Evolutionary conservation across 2,329 filamentous ascomycete genomes (phyloP).

Genomic region (Aspergillus uvarum): DNA sequence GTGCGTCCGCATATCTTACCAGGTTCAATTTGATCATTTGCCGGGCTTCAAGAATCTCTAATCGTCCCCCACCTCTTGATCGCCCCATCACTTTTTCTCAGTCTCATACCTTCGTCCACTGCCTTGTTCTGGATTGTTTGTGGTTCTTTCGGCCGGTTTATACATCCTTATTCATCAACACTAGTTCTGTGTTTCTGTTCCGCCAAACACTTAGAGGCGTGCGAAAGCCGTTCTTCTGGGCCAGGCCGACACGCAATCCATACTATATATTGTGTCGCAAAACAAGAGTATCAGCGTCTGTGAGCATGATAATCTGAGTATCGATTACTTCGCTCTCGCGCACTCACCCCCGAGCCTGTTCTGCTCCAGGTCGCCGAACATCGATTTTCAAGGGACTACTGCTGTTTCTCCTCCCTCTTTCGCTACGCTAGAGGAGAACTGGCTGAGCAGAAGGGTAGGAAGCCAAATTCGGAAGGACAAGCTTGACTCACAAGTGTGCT

Average conservation of each 20-base stretch:
- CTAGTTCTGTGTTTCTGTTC: neutral
- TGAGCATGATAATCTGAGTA: neutral
- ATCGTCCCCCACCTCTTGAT: constrained; percentile 3
- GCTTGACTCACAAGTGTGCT: neutral
- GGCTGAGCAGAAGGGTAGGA: neutral
- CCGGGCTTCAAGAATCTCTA: constrained; percentile 1
- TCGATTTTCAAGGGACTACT: neutral
- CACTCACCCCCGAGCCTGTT: neutral
- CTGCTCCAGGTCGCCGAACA: neutral
- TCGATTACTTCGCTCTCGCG: neutral
- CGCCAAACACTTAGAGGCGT: constrained; percentile 1
- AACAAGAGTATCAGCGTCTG: neutral
- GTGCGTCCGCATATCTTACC: constrained; percentile 15
- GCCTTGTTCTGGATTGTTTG: neutral
- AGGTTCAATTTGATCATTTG: constrained; percentile 17
- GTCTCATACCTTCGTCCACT: constrained; percentile 5
- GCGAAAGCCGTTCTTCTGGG: neutral
- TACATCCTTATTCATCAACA: neutral
- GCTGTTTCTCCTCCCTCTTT: neutral
- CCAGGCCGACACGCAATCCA: neutral
- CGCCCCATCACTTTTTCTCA: neutral
- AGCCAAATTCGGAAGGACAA: too few relatives aligned
- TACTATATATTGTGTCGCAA: neutral
- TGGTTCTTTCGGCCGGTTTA: neutral
- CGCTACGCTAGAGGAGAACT: neutral